These are phyloP conservation scores for Mycena polygramma DNA, from an alignment of 768 basidiomycete species.

Conservation along the genomic window DNA sequence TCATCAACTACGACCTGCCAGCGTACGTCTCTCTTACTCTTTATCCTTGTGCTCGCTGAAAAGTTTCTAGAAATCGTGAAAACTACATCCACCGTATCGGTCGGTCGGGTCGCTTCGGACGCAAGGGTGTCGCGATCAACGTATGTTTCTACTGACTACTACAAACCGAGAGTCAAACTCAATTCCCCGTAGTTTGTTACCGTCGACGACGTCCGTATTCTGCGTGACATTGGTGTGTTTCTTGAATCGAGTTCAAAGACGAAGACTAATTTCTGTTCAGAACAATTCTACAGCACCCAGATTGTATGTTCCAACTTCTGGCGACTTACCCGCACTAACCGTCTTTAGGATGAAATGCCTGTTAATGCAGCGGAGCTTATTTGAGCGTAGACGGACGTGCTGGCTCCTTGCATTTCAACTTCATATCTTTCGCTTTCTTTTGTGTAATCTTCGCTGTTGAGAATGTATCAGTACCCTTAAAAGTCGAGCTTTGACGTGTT, in stretches of 20 bases:
- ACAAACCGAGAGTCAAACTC: constrained; percentile 34
- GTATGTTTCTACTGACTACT: constrained; percentile 60
- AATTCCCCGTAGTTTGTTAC: constrained; percentile 79
- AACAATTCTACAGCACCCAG: constrained; percentile 97
- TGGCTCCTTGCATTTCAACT: constrained; percentile 32
- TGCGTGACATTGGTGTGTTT: constrained; percentile 92
- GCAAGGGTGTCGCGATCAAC: constrained; percentile 99
- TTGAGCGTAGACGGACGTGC: constrained; percentile 53
- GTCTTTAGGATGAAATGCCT: constrained; percentile 93
- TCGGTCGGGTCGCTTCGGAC: constrained; percentile 97
- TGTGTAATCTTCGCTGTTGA: constrained; percentile 27
- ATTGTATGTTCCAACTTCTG: constrained; percentile 68
- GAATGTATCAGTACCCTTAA: constrained; percentile 23
- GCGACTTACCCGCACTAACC: constrained; percentile 39
- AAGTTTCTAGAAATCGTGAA: constrained; percentile 83
- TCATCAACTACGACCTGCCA: constrained; percentile 97
- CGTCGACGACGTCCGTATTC: constrained; percentile 94
- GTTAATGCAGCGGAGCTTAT: constrained; percentile 98
- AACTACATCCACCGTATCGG: constrained; percentile 99
- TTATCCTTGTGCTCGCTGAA: constrained; percentile 26
- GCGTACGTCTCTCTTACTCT: constrained; percentile 66
- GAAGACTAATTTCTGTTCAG: constrained; percentile 52
- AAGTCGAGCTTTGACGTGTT: constrained; percentile 3
- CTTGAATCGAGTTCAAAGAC: constrained; percentile 32
- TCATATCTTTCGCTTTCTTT: constrained; percentile 20